Percentiles rank a stretch among this genome's conserved stretches.
phyloP scores from a whole-genome alignment of 768 basidiomycete genomes.

The Candolleomyces aberdarensis region DNA sequence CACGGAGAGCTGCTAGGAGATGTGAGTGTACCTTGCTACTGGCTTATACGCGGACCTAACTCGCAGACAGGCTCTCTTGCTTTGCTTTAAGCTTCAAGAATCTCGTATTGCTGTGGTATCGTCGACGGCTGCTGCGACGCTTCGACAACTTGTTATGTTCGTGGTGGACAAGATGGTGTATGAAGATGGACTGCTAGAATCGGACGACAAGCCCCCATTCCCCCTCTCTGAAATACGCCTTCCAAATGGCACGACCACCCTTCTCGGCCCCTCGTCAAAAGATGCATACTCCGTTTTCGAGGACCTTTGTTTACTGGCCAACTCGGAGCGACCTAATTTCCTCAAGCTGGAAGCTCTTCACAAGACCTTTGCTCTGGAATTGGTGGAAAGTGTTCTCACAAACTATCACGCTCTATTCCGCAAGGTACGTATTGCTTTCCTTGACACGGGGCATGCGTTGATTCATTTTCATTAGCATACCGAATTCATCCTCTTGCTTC shows the following conservation, averaged over 20 bases:
- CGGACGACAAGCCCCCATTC: slow-evolving; percentile 31
- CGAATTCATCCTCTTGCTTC: slow-evolving; percentile 83
- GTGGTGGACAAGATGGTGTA: slow-evolving; percentile 91
- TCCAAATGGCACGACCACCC: slow-evolving; percentile 64
- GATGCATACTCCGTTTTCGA: slow-evolving; percentile 90
- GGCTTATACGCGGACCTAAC: neutral
- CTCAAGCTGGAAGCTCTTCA: slow-evolving; percentile 79
- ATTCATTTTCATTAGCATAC: slow-evolving; percentile 49
- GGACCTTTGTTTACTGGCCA: slow-evolving; percentile 87
- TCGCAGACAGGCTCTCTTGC: slow-evolving; percentile 65
- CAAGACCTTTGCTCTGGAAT: slow-evolving; percentile 94
- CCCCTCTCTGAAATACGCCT: slow-evolving; percentile 46
- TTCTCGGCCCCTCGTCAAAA: slow-evolving; percentile 68
- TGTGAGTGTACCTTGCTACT: slow-evolving; percentile 42
- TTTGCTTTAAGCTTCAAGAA: slow-evolving; percentile 95
- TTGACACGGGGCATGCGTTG: neutral
- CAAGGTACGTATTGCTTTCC: slow-evolving; percentile 44
- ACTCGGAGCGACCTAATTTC: slow-evolving; percentile 77
- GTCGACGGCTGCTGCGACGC: slow-evolving; percentile 93
- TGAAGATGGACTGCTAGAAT: slow-evolving; percentile 52
- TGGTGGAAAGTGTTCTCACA: slow-evolving; percentile 94
- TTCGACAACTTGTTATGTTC: slow-evolving; percentile 96
- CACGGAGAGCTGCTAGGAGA: slow-evolving; percentile 80
- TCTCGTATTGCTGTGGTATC: slow-evolving; percentile 95
- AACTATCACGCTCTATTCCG: slow-evolving; percentile 88